phyloP scores from a whole-genome alignment of 2,329 filamentous ascomycete species.

The Pseudocercospora macadamiae region DNA sequence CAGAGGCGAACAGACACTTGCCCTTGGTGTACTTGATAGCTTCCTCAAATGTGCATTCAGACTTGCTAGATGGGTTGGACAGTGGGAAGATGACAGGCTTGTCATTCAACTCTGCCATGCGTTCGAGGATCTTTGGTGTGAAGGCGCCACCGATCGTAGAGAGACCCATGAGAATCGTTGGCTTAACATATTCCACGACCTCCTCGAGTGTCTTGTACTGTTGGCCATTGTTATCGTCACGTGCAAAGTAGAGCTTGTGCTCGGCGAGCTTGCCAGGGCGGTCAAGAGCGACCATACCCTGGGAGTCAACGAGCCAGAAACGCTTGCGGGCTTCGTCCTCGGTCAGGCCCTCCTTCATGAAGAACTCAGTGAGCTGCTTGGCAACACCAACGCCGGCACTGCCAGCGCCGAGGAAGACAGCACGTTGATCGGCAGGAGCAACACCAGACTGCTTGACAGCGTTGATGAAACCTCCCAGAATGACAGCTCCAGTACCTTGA shows the following conservation, averaged over 20 bases:
- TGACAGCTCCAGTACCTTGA: conserved; percentile 94
- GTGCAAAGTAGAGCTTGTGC: conserved; percentile 74
- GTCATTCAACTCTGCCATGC: conserved; percentile 64
- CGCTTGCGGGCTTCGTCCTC: conserved; percentile 85
- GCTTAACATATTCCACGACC: conserved; percentile 92
- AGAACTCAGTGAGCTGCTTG: conserved; percentile 96
- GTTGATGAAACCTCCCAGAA: conserved; percentile 78
- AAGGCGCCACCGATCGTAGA: conserved; percentile 95
- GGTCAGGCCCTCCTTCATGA: conserved; percentile 85
- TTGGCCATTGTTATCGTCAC: conserved; percentile 65
- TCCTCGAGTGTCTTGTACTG: conserved; percentile 80
- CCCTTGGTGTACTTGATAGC: conserved; percentile 83
- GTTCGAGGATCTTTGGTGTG: conserved; percentile 78
- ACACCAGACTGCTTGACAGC: conserved; percentile 83
- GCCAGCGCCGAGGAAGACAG: conserved; percentile 95
- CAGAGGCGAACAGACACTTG: conserved; percentile 89
- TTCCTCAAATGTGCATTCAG: conserved; percentile 95
- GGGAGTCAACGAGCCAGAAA: conserved; percentile 96
- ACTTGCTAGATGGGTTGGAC: conserved; percentile 94
- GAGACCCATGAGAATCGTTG: conserved; percentile 90
- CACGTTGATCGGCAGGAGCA: conserved; percentile 83
- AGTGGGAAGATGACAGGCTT: conserved; percentile 82
- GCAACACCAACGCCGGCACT: conserved; percentile 96
- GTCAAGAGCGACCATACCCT: conserved; percentile 86
- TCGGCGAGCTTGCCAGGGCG: conserved; percentile 89